Base-by-base conservation (phyloP, 495 filamentous ascomycete genomes). In the Hypoxylon lienhwacheense region DNA sequence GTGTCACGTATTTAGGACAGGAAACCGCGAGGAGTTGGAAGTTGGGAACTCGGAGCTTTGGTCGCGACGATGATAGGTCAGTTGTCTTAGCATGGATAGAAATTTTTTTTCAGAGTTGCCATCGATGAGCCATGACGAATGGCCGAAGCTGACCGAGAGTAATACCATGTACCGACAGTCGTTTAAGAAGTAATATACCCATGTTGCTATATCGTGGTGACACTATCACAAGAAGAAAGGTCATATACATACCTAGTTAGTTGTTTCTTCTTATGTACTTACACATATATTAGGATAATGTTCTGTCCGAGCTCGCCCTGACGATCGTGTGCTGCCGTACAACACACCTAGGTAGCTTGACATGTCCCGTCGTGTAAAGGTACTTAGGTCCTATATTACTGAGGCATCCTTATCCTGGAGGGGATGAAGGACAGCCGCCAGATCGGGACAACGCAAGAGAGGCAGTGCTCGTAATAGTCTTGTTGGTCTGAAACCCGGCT, bases 101-200 rank as follows among this genome's bases (percentile, higher is more conserved):
- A 57, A 61, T 47, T 57, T 61, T 61, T 52, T 42, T 45, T 31
- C 28, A 7, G 35, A 16, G 58, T 50, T 55, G 16, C 47, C 47
- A 44, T 48, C 42, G 24, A 20, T 43, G 20, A 57, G 53, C 58
- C 53, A 52, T 52, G 17, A 52, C 47, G 17, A 56, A 57, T 57
- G 47, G 47, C 58, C 58, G 58, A 55, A 39, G 58, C 58, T 57
- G 47, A 47, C 58, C 58, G 58, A 61, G 26, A n/a, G 28, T 48
- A 22, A 49, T 47, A 25, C n/a, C n/a, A n/a, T n/a, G n/a, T n/a
- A 46, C 15, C 33, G 40, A 12, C 28, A 14, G 26, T 33, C 32
- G 19, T 29, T 43, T 11, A 17, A 46, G 41, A 31, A 47, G 25
- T 42, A 36, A 41, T 21, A 36, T 43, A 39, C 35, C 45, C 53